A percentile compares a stretch with the other conserved stretches of the same genome.
phyloP scores from a whole-genome alignment of 208 protist genomes.

The Porcisia deanei region DNA sequence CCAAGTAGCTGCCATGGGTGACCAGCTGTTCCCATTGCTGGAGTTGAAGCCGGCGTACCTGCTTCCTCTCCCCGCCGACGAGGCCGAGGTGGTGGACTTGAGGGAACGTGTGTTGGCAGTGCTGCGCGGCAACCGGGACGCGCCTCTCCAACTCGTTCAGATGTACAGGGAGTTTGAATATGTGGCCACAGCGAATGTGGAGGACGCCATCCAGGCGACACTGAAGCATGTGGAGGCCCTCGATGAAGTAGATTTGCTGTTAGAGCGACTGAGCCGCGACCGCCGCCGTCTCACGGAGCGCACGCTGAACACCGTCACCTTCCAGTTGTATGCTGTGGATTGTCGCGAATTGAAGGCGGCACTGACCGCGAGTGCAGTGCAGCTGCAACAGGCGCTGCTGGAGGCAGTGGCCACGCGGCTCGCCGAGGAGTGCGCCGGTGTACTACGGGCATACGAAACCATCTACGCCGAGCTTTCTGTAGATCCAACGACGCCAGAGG shows the following conservation, averaged over 20 bases:
- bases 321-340: conserved; percentile 89
- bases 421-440: conserved; percentile 51
- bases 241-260: conserved; percentile 85
- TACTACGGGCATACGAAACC: conserved; percentile 69
- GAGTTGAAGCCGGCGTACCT: conserved; percentile 60
- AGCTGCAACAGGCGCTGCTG: conserved; percentile 73
- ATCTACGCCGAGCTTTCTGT: conserved; percentile 76
- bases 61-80: conserved; percentile 42
- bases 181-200: conserved; percentile 57
- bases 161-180: conserved; percentile 94
- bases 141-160: conserved; percentile 82
- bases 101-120: conserved; percentile 53
- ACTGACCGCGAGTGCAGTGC: conserved; percentile 53
- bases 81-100: conserved; percentile 64
- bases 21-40: conserved; percentile 92
- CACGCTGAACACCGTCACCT: conserved; percentile 89
- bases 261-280: conserved; percentile 87
- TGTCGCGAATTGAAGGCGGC: conserved; percentile 86
- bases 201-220: conserved; percentile 52
- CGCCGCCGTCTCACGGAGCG: conserved; percentile 72
- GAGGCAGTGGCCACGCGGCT: conserved; percentile 65
- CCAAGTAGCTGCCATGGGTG: conserved; percentile 81
- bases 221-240: conserved; percentile 50
- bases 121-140: conserved; percentile 74
- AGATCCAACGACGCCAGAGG: conserved; percentile 88